Conservation (phyloP, 2,329 filamentous ascomycete species). For the Fonsecaea pedrosoi region DNA sequence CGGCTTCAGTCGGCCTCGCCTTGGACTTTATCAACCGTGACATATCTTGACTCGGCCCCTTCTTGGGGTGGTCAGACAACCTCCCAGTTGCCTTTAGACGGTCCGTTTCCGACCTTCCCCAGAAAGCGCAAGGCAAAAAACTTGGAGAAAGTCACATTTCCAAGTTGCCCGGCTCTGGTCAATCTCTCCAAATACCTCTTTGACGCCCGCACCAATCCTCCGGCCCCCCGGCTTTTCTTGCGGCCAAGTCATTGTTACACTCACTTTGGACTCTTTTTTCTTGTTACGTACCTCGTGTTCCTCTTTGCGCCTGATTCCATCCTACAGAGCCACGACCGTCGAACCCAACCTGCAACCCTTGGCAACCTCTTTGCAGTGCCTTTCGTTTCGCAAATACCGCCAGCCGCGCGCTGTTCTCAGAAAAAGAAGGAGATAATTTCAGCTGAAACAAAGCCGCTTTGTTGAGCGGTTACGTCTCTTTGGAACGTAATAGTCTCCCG, state of each 20-base stretch:
- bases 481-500: constrained; percentile 15
- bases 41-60: neutral
- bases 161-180: constrained; percentile 7
- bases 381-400: neutral
- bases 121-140: constrained; percentile 3
- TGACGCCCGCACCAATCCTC: constrained; percentile 11
- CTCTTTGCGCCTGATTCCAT: constrained; percentile 3
- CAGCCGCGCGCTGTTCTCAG: constrained; percentile 17
- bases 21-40: neutral
- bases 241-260: constrained; percentile 21
- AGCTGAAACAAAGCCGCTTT: constrained; percentile 30
- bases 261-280: constrained; percentile 10
- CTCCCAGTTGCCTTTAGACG: neutral
- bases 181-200: constrained; percentile 20
- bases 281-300: constrained; percentile 18
- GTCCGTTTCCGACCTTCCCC: constrained; percentile 3
- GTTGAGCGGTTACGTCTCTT: constrained; percentile 32
- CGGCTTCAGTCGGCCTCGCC: neutral
- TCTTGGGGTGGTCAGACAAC: constrained; percentile 6
- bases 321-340: neutral
- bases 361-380: constrained; percentile 1
- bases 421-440: constrained; percentile 13
- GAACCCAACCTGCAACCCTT: neutral
- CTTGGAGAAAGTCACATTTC: constrained; percentile 21
- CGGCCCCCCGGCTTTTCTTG: constrained; percentile 25